Percentiles rank a stretch among this genome's conserved stretches.
These are phyloP conservation scores for Neophaeococcomyces mojaviensis DNA, from an alignment of 2,329 filamentous ascomycete genomes.

Conservation along the genomic window DNA sequence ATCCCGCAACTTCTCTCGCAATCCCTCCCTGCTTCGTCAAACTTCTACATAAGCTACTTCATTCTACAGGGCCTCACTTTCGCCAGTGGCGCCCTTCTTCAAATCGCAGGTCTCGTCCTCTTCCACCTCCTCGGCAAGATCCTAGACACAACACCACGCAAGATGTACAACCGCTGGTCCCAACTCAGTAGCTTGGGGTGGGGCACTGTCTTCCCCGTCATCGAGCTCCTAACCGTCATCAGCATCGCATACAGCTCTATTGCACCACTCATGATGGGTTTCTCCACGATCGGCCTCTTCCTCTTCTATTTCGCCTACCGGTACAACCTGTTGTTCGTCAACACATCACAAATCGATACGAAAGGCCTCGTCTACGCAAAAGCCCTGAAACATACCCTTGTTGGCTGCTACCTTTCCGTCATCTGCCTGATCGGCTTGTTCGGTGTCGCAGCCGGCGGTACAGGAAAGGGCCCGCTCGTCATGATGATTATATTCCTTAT, in stretches of 20 bases:
- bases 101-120: conserved; percentile 64
- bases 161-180: conserved; percentile 72
- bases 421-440: conserved; percentile 81
- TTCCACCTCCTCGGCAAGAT: conserved; percentile 67
- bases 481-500: conserved; percentile 70
- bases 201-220: conserved; percentile 75
- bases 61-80: conserved; percentile 82
- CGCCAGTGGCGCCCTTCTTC: conserved; percentile 65
- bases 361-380: conserved; percentile 81
- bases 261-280: conserved; percentile 74
- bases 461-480: conserved; percentile 60
- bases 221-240: conserved; percentile 45
- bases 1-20: conserved; percentile 60
- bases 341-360: conserved; percentile 73
- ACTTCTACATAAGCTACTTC: conserved; percentile 94
- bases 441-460: conserved; percentile 56
- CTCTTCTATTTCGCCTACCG: conserved; percentile 82
- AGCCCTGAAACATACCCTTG: conserved; percentile 78
- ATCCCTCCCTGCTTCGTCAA: conserved; percentile 75
- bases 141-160: conserved; percentile 69
- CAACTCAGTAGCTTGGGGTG: conserved; percentile 66
- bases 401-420: conserved; percentile 75
- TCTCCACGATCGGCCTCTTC: conserved; percentile 68
- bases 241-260: conserved; percentile 82
- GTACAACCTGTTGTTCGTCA: conserved; percentile 86